These are phyloP conservation scores for Sisymbrium irio DNA, from an alignment of 345 rosid genomes.

Conservation along the genomic window DNA sequence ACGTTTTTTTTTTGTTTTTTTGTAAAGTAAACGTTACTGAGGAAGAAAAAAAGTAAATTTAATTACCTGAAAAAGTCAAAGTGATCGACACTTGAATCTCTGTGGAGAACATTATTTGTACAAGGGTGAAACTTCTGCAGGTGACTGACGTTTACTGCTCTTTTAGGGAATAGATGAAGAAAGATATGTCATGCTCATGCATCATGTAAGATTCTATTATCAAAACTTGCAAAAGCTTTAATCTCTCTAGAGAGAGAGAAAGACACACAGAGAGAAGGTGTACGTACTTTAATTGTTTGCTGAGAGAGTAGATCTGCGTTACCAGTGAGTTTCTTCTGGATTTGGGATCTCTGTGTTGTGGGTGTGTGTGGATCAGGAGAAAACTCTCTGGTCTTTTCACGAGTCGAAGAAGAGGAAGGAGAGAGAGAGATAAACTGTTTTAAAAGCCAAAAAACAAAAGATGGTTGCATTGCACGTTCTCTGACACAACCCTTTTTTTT, in stretches of 20 bases:
- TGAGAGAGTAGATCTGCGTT: conserved; percentile 17
- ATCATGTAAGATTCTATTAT: conserved; percentile 14
- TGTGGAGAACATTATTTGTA: conserved; percentile 15
- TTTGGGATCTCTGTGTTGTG: conserved; percentile 27
- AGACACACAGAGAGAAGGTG: neutral
- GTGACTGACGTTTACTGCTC: conserved; percentile 20
- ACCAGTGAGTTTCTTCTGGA: conserved; percentile 20
- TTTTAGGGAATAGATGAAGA: conserved; percentile 16
- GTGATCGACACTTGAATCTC: conserved; percentile 5
- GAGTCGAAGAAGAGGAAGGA: conserved; percentile 10
- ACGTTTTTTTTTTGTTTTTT: neutral
- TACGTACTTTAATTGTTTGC: conserved; percentile 9
- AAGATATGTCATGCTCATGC: conserved; percentile 21
- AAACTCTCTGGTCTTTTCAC: conserved; percentile 32
- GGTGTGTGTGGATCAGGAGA: conserved; percentile 27
- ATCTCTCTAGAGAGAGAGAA: conserved; percentile 5
- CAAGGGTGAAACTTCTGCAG: conserved; percentile 24
- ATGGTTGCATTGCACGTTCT: conserved; percentile 40
- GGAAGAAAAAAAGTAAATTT: neutral
- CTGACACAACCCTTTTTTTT: conserved; percentile 21
- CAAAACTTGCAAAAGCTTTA: neutral
- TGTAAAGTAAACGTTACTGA: neutral
- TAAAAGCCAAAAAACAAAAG: conserved; percentile 12
- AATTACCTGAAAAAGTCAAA: conserved; percentile 34
- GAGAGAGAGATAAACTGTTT: conserved; percentile 16